Evolutionary conservation across 225 moss, liverwort and hornwort genomes (phyloP), one percentile per base, ranked within the genome.

Genomic region (Sphagnum tenellum): DNA sequence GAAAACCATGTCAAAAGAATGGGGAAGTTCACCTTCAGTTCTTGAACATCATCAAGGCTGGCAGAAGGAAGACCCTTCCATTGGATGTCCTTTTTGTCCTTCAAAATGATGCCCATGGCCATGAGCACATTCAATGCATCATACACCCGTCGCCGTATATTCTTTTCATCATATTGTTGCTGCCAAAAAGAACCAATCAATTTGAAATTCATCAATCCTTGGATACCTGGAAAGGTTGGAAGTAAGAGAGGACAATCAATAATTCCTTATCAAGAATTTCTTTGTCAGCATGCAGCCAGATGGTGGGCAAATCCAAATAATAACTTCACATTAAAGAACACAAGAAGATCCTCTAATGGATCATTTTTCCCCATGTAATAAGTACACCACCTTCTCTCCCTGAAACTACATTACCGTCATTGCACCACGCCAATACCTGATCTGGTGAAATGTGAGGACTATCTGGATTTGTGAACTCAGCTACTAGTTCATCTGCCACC

Each of bases 101-200:
- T 96, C 11, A 88, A 84, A 62, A 96, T 92, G 8, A 96, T 96
- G 66, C 90, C 92, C 92, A 96, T 90, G 6, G 96, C 96, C 96
- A 96, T 96, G 52, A 96, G 89, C 64, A 96, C 95, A 82, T 92
- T 92, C 45, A 96, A 80, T 7, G 95, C 95, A 74, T 96, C 95
- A 82, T 96, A 96, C 66, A 96, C 95, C 56, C 92, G 89, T 60
- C 95, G 83, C 61, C 95, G 86, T 44, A 96, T 96, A 57, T 96
- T 96, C 72, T 96, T 96, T 53, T 96, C 92, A 69, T 96, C 95
- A 74, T 90, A 96, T 74, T 96, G 95, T 85, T 96, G 95, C 92
- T 96, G 89, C 74, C 83, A 72, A 71, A 75, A 69, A 79, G 63
- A 71, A 59, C 71, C 57, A 76, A 79, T 55, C 73, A 65, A 47